Evolutionary conservation across 192 early-diverging fungal species (phyloP), one percentile per base, ranked within the genome.

Genomic region (Backusella sp.): DNA sequence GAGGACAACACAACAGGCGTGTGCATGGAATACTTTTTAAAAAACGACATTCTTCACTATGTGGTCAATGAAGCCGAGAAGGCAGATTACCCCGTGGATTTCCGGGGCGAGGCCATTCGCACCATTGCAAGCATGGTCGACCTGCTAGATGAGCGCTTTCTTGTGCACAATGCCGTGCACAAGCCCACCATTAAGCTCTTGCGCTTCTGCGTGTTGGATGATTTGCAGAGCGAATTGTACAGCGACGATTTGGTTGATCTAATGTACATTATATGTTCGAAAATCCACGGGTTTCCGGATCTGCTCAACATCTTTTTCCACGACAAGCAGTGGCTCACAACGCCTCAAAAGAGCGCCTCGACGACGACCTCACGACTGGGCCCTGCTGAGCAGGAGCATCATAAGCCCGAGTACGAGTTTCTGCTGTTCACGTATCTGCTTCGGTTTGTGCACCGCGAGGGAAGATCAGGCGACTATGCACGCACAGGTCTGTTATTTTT

Each of bases 121-220:
- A 94, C 92, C 66, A 78, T 97, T 41, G 89, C 92, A 17, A 84
- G 84, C 41, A 91, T 98, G 85, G 90, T 98, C 65, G 90, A 92
- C 74, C 79, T 98, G 46, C 82, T 96, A 12, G 95, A 97, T 72
- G 92, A 94, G 75, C 91, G 93, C 53, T 94, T 97, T 79, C 85
- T 98, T 35, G 93, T 96, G 23, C 96, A 98, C 74, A 93, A 93
- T 70, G 90, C 94, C 17, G 90, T 98, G 23, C 95, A 98, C 82
- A 91, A 93, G 65, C 96, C 96, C 5, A 90, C 93, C 1, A 87
- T 95, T 32, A 88, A 90, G 39, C 77, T 98, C 75, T 85, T 98
- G 23, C 85, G 90, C 32, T 85, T 81, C 59, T 92, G 90, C 83
- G 86, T 92, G n/a, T 78, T 84, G 12, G 82, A 87, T 72, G 84